These are phyloP conservation scores for Lomentospora prolificans DNA, from an alignment of 2,329 filamentous ascomycete species.

Conservation along the genomic window DNA sequence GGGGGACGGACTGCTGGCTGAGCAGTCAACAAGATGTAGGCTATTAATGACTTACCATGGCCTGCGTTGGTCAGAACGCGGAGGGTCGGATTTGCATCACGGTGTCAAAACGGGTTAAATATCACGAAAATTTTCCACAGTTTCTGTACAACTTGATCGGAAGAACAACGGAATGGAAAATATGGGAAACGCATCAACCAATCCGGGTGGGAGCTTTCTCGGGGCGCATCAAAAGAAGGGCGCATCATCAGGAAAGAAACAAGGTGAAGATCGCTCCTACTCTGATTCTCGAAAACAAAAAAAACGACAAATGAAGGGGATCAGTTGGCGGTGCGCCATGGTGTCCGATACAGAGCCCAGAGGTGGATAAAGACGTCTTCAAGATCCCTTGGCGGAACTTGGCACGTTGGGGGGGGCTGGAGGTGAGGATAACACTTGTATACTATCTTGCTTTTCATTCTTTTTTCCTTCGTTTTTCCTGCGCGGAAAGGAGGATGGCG, in stretches of 20 bases:
- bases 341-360: background rate
- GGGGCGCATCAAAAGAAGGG: too few relatives aligned
- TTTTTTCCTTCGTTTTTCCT: background rate
- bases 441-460: background rate
- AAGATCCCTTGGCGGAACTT: too few relatives aligned
- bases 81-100: background rate
- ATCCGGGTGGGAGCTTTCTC: background rate
- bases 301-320: too few relatives aligned
- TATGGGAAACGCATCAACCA: conserved; percentile 2
- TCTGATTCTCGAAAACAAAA: too few relatives aligned
- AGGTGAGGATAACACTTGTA: background rate
- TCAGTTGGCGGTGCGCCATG: too few relatives aligned
- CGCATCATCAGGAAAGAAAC: background rate
- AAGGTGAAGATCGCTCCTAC: too few relatives aligned
- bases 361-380: too few relatives aligned
- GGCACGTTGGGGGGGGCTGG: too few relatives aligned
- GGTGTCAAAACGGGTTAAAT: background rate
- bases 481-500: background rate
- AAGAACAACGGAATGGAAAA: conserved; percentile 1
- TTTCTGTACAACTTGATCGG: conserved; percentile 3
- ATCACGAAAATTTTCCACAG: background rate
- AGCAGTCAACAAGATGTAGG: too few relatives aligned
- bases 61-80: background rate
- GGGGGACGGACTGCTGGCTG: background rate
- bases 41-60: background rate